A percentile compares a stretch with the other conserved stretches of the same genome.
These are phyloP conservation scores for Solanum bulbocastanum DNA, from an alignment of 257 asterid species.

Conservation along the genomic window DNA sequence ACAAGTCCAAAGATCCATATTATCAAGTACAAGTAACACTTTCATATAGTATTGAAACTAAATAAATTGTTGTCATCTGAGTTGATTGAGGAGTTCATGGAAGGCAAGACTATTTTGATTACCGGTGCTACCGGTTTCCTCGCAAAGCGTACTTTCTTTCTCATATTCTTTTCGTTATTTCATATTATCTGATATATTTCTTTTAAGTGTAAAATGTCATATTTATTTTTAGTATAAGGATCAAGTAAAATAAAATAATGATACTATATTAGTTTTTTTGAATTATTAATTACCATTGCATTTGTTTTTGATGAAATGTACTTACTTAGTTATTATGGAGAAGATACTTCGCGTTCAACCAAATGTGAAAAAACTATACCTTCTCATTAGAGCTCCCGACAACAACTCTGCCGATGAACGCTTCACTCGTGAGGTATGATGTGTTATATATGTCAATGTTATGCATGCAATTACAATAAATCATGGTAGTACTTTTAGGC, in stretches of 20 bases:
- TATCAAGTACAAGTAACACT: background rate
- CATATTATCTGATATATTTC: too few species aligned
- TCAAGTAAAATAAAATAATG: too few species aligned
- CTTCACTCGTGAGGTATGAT: conserved; percentile 33
- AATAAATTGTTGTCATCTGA: background rate
- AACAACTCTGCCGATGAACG: conserved; percentile 11
- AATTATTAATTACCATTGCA: background rate
- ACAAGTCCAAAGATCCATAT: background rate
- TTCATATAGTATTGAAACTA: too few species aligned
- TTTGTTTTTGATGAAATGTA: background rate
- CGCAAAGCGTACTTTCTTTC: background rate
- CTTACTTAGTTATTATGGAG: conserved; percentile 24
- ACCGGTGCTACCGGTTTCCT: background rate
- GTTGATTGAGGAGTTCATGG: background rate
- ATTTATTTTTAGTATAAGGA: too few species aligned
- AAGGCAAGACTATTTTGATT: background rate
- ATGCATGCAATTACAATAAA: background rate
- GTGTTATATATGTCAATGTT: background rate
- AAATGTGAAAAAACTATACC: conserved; percentile 27
- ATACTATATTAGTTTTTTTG: background rate
- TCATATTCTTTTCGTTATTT: background rate
- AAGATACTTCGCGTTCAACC: conserved; percentile 44
- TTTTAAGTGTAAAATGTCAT: background rate
- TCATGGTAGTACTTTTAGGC: background rate
- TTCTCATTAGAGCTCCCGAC: conserved; percentile 18